Evolutionary conservation across 2,329 filamentous ascomycete species (phyloP).

Genomic region (Verticillium albo-atrum): DNA sequence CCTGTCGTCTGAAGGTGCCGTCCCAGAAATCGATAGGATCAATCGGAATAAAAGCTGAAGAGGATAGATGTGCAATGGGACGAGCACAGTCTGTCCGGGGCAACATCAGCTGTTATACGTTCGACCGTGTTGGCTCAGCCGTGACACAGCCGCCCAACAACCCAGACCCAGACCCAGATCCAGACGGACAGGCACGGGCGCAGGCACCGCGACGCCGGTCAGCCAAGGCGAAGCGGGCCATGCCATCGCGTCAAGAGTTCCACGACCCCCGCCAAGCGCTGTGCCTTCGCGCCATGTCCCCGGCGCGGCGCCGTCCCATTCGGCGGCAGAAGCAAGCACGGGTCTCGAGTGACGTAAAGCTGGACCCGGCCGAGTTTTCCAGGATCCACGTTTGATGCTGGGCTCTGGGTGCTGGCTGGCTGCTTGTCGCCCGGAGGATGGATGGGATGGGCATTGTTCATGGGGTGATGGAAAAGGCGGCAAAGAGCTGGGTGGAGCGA

Average conservation of each 20-base stretch:
- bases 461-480: background rate
- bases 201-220: background rate
- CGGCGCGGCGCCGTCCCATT: background rate
- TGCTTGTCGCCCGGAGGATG: too few relatives aligned
- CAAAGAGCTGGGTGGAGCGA: background rate
- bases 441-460: background rate
- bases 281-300: background rate
- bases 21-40: background rate
- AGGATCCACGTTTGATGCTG: background rate
- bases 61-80: background rate
- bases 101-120: background rate
- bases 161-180: background rate
- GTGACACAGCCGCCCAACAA: background rate
- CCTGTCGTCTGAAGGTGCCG: background rate
- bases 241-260: background rate
- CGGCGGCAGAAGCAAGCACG: background rate
- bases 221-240: background rate
- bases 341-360: background rate
- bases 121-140: background rate
- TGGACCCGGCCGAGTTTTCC: background rate
- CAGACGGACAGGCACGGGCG: background rate
- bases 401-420: background rate
- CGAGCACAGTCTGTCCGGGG: background rate
- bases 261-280: background rate
- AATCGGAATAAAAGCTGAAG: background rate